Percentiles rank a stretch among this genome's conserved stretches.
Evolutionary conservation across 306 rosid genomes (phyloP).

Genomic region (Fagus crenata): DNA sequence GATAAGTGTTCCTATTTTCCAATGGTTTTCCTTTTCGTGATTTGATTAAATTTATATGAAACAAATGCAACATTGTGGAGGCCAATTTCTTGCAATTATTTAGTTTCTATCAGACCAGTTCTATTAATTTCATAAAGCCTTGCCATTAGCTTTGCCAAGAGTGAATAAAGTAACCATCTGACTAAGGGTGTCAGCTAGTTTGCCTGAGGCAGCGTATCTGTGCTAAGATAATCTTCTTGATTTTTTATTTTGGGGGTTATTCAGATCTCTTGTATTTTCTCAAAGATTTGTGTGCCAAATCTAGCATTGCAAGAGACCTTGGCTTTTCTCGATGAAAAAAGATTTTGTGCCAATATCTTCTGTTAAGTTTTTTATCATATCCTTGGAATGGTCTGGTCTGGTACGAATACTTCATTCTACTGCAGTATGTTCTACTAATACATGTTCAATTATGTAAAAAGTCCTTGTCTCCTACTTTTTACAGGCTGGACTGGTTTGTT

Average conservation of each 20-base stretch:
- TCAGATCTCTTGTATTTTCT: neutral
- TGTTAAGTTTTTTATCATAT: neutral
- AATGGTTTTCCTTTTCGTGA: neutral
- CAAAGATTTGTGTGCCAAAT: neutral
- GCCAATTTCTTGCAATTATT: neutral
- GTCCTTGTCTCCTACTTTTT: constrained; percentile 21
- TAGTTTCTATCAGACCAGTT: neutral
- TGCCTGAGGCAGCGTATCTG: neutral
- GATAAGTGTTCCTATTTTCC: neutral
- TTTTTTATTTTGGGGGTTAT: neutral
- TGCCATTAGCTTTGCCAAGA: neutral
- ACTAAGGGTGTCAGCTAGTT: neutral
- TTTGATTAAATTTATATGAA: neutral
- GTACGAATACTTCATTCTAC: neutral
- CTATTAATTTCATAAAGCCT: neutral
- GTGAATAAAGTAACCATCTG: constrained; percentile 1
- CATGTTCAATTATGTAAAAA: neutral
- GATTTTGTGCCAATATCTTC: neutral
- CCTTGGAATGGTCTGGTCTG: neutral
- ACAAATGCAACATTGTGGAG: neutral
- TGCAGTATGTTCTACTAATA: constrained; percentile 14
- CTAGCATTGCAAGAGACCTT: neutral
- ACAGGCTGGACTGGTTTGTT: constrained; percentile 87
- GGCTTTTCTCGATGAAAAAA: neutral
- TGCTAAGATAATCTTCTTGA: neutral